These are phyloP conservation scores for Solanum paucissectum DNA, from an alignment of 257 asterid species.

Conservation along the genomic window DNA sequence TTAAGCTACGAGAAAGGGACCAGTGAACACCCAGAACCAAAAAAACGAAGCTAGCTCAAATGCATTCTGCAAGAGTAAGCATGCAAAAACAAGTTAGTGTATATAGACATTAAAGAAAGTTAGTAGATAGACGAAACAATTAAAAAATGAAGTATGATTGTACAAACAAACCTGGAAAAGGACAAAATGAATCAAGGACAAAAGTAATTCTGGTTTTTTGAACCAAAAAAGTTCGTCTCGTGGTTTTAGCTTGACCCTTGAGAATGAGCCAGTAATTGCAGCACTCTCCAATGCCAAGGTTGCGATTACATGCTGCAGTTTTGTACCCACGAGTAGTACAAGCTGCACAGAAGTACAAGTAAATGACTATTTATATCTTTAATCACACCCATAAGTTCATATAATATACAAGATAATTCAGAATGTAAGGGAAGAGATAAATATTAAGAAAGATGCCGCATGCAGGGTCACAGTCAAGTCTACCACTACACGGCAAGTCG, in stretches of 20 bases:
- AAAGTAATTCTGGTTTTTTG: constrained; percentile 70
- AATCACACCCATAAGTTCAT: neutral
- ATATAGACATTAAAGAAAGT: neutral
- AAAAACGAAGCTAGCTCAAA: constrained; percentile 94
- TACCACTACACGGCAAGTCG: neutral
- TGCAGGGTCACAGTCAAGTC: neutral
- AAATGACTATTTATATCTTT: neutral
- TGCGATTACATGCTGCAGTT: constrained; percentile 90
- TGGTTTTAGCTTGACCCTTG: constrained; percentile 58
- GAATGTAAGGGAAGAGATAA: neutral
- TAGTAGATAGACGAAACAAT: neutral
- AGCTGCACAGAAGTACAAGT: constrained; percentile 40
- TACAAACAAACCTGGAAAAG: constrained; percentile 80
- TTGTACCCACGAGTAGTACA: constrained; percentile 83
- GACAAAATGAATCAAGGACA: constrained; percentile 77
- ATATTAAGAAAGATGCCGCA: neutral
- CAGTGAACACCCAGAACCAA: constrained; percentile 92
- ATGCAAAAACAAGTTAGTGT: neutral
- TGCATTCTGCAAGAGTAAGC: constrained; percentile 28
- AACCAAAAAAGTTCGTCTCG: constrained; percentile 97
- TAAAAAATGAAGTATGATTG: neutral
- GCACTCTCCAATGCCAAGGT: constrained; percentile 96
- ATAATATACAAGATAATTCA: neutral
- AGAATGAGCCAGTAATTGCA: constrained; percentile 43
- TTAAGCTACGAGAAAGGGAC: neutral